Percentiles rank a stretch among this genome's conserved stretches.
Evolutionary conservation across 2,329 filamentous ascomycete species (phyloP).

Genomic region (Acephala macrosclerotiorum): DNA sequence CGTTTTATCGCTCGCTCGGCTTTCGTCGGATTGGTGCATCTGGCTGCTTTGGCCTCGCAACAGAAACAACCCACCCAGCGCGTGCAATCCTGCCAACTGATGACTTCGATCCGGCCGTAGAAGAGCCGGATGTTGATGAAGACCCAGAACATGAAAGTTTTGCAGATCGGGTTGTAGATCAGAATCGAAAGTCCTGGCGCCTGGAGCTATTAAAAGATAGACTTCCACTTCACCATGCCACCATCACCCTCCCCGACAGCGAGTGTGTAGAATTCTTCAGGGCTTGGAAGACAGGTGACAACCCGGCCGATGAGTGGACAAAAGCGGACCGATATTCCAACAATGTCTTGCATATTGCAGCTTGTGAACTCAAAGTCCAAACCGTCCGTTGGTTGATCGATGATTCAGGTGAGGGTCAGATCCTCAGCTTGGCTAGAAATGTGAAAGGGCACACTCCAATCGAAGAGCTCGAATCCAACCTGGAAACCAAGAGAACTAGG

Average conservation of each 20-base stretch:
- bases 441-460: constrained; percentile 45
- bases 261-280: constrained; percentile 32
- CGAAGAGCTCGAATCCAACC: constrained; percentile 41
- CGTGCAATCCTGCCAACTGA: constrained; percentile 28
- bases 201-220: constrained; percentile 25
- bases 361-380: constrained; percentile 24
- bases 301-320: constrained; percentile 21
- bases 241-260: constrained; percentile 25
- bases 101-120: constrained; percentile 35
- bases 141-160: background rate
- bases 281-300: background rate
- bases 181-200: background rate
- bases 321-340: constrained; percentile 23
- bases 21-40: constrained; percentile 46
- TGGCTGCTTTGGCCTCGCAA: constrained; percentile 42
- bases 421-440: constrained; percentile 40
- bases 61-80: constrained; percentile 38
- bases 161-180: background rate
- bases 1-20: constrained; percentile 42
- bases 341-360: constrained; percentile 34
- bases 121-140: background rate
- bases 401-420: constrained; percentile 28
- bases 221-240: constrained; percentile 29
- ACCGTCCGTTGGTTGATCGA: constrained; percentile 42
- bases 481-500: constrained; percentile 43